phyloP scores from a whole-genome alignment of 331 rosid genomes.

The Malus hybrid region DNA sequence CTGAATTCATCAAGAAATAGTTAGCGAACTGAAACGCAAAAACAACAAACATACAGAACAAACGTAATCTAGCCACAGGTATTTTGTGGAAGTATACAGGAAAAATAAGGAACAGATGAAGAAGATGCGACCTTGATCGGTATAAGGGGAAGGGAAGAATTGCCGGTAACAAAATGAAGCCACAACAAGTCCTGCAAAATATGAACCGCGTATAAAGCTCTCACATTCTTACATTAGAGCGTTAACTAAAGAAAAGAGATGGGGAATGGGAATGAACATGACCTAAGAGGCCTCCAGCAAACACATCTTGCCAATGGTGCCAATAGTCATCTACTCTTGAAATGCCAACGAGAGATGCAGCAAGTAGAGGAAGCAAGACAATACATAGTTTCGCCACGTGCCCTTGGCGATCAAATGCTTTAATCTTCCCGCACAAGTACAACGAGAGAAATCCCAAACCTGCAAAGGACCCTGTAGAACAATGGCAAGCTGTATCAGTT shows the following conservation, averaged over 20 bases:
- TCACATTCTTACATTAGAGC: background rate
- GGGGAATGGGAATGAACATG: background rate
- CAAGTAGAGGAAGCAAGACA: constrained; percentile 56
- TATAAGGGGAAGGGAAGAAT: constrained; percentile 79
- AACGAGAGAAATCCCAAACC: constrained; percentile 72
- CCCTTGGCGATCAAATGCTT: constrained; percentile 65
- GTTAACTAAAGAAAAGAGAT: background rate
- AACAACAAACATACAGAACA: background rate
- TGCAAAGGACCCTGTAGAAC: constrained; percentile 78
- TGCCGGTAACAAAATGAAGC: constrained; percentile 86
- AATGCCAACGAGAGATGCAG: constrained; percentile 57
- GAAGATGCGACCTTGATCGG: constrained; percentile 43
- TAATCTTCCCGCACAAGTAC: constrained; percentile 70
- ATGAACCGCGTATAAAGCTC: background rate
- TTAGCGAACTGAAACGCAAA: background rate
- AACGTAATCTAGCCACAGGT: background rate
- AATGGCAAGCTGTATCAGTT: background rate
- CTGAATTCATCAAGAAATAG: constrained; percentile 27
- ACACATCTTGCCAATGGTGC: constrained; percentile 97
- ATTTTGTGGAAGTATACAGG: background rate
- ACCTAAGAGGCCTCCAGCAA: constrained; percentile 73
- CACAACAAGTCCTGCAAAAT: constrained; percentile 60
- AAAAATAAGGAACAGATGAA: background rate
- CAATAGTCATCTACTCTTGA: constrained; percentile 86
- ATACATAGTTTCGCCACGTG: constrained; percentile 78